A percentile compares a stretch with the other conserved stretches of the same genome.
These are phyloP conservation scores for Pseudogymnoascus sp. DNA, from an alignment of 2,329 filamentous ascomycete genomes.

Conservation along the genomic window DNA sequence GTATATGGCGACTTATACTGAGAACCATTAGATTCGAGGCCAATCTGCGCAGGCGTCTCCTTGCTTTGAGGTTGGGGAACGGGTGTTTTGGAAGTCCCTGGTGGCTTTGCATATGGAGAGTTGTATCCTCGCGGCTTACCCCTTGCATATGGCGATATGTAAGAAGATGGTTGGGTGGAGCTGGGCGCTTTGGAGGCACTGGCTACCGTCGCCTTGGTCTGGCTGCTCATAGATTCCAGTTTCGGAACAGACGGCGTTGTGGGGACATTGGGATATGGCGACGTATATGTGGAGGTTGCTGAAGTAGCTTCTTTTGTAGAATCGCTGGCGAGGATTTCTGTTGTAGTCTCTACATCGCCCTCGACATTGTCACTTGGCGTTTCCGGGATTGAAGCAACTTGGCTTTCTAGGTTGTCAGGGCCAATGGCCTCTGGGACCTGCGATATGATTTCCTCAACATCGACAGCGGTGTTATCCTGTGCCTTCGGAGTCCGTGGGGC, in stretches of 20 bases:
- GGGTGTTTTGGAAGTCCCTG: neutral
- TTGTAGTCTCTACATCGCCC: neutral
- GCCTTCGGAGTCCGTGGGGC: slow-evolving; percentile 10
- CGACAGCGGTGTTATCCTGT: slow-evolving; percentile 14
- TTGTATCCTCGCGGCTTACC: neutral
- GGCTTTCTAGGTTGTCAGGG: neutral
- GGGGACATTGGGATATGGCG: neutral
- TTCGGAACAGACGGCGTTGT: neutral
- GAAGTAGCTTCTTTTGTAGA: neutral
- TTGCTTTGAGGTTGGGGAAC: neutral
- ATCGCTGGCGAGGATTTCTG: neutral
- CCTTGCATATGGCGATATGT: slow-evolving; percentile 1
- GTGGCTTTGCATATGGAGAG: neutral
- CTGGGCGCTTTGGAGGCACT: neutral
- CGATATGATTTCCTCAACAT: slow-evolving; percentile 11
- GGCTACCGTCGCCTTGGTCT: neutral
- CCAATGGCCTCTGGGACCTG: neutral
- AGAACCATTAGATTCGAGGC: neutral
- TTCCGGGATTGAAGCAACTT: neutral
- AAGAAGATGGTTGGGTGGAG: neutral
- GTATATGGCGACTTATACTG: slow-evolving; percentile 12
- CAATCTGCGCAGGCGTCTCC: neutral
- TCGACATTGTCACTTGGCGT: neutral
- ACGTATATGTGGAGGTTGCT: neutral
- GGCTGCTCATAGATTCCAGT: neutral